phyloP scores from a whole-genome alignment of 2,329 filamentous ascomycete species.

The Huntiella savannae region DNA sequence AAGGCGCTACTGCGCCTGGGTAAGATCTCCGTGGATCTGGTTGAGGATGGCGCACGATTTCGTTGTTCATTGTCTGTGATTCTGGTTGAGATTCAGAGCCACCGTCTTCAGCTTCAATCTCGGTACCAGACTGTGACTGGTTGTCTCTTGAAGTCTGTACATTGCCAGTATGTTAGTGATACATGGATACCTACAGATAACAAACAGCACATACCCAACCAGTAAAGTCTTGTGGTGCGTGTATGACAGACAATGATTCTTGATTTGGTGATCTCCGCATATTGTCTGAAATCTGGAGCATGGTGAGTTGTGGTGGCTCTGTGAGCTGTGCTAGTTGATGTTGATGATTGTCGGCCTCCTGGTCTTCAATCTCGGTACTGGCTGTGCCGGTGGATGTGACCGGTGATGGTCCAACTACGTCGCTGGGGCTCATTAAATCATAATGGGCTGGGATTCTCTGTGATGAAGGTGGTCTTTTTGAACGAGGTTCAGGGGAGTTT shows the following conservation, averaged over 20 bases:
- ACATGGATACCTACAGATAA: background rate
- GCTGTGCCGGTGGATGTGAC: conserved; percentile 74
- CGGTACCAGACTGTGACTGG: conserved; percentile 1
- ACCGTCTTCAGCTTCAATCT: background rate
- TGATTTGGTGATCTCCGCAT: conserved; percentile 45
- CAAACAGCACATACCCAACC: conserved; percentile 43
- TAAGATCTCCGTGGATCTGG: too few species aligned
- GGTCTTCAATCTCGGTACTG: conserved; percentile 69
- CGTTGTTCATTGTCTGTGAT: too few species aligned
- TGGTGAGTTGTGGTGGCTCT: conserved; percentile 15
- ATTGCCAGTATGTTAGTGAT: background rate
- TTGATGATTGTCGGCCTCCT: conserved; percentile 41
- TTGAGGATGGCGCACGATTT: too few species aligned
- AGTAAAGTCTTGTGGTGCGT: conserved; percentile 67
- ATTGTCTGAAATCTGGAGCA: conserved; percentile 35
- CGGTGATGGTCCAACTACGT: conserved; percentile 62
- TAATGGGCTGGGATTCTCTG: conserved; percentile 32
- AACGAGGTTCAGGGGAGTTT: conserved; percentile 21
- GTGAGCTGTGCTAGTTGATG: background rate
- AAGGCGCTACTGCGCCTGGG: conserved; percentile 25
- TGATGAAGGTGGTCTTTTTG: conserved; percentile 32
- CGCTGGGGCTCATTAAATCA: conserved; percentile 41
- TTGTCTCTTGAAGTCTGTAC: conserved; percentile 1
- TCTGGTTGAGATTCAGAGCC: too few species aligned
- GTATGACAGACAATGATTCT: conserved; percentile 76